Conservation (phyloP, 2,329 filamentous ascomycete species). For the Corniculantispora saksenae region DNA sequence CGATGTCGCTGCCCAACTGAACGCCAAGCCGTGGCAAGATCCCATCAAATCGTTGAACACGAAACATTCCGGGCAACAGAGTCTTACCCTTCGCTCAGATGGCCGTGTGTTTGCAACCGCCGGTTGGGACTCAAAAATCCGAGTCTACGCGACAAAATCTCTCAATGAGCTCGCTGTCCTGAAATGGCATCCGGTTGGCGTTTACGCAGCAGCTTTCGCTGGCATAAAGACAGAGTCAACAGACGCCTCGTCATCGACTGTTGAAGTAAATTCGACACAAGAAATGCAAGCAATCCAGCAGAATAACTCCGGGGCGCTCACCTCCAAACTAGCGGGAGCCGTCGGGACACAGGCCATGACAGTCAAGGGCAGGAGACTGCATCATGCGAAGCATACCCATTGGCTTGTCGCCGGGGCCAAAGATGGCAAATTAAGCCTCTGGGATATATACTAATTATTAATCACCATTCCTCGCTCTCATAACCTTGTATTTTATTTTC, state of each 20-base stretch:
- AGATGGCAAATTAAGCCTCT: conserved; percentile 91
- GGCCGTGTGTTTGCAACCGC: conserved; percentile 83
- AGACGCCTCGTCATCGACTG: neutral
- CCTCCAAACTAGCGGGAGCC: conserved; percentile 16
- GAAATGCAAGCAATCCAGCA: too few relatives aligned
- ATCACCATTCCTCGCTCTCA: neutral
- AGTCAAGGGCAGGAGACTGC: conserved; percentile 64
- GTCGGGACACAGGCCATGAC: conserved; percentile 20
- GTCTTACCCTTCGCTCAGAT: conserved; percentile 74
- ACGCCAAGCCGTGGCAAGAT: conserved; percentile 38
- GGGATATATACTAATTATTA: conserved; percentile 76
- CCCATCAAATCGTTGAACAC: conserved; percentile 69
- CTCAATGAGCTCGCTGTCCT: conserved; percentile 87
- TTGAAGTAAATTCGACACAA: neutral
- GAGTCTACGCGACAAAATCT: conserved; percentile 79
- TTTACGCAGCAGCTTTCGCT: conserved; percentile 78
- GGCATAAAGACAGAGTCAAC: conserved; percentile 31
- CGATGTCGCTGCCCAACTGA: neutral
- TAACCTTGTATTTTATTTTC: neutral
- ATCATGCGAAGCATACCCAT: conserved; percentile 69
- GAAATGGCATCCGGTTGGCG: conserved; percentile 91
- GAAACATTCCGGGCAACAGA: conserved; percentile 88
- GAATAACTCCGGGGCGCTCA: too few relatives aligned
- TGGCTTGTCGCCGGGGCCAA: conserved; percentile 92
- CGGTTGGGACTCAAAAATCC: conserved; percentile 82